phyloP scores from a whole-genome alignment of 257 asterid genomes.

The Voacanga thouarsii region DNA sequence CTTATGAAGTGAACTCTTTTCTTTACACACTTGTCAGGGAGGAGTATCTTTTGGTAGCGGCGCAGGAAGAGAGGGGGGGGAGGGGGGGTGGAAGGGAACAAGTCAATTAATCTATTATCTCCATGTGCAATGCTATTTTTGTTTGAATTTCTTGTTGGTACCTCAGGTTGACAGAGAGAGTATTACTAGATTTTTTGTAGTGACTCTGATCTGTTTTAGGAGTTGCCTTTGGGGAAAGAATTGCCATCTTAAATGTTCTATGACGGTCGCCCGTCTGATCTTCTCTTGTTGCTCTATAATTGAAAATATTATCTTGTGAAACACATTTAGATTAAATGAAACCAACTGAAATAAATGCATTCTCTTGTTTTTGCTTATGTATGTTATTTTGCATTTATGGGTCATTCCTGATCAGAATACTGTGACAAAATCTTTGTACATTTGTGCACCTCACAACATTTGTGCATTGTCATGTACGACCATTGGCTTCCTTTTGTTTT shows the following conservation, averaged over 20 bases:
- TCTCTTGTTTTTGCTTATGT: not conserved
- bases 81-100: not conserved
- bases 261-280: too few relatives aligned
- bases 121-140: not conserved
- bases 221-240: not conserved
- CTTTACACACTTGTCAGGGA: not conserved
- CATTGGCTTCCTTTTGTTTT: not conserved
- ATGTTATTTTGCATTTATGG: not conserved
- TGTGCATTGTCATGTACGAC: not conserved
- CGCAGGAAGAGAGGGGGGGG: not conserved
- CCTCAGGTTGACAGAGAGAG: not conserved
- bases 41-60: not conserved
- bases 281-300: not conserved
- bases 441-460: not conserved
- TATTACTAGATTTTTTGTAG: not conserved
- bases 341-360: not conserved
- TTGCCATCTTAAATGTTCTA: not conserved
- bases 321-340: not conserved
- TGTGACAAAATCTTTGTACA: not conserved
- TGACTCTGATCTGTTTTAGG: not conserved
- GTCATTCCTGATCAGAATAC: not conserved
- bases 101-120: not conserved
- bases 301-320: not conserved
- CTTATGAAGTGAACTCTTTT: not conserved
- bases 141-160: not conserved